phyloP scores from a whole-genome alignment of 148 eudicot species.

The Silene conica region DNA sequence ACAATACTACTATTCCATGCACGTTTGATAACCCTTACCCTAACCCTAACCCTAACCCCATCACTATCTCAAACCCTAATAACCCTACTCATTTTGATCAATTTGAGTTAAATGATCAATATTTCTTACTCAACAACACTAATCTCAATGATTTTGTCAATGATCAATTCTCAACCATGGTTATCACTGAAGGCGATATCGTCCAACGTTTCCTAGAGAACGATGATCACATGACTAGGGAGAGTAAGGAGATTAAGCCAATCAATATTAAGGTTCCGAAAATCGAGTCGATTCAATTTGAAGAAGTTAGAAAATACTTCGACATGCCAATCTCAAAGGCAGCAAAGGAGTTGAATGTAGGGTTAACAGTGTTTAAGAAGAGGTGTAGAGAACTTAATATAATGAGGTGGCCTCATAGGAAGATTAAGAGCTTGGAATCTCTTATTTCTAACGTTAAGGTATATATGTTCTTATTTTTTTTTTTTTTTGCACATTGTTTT shows the following conservation, averaged over 20 bases:
- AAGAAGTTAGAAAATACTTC: slow-evolving; percentile 65
- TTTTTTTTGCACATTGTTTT: too few species aligned
- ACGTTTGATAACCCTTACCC: background rate
- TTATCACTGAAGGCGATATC: background rate
- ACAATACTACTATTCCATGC: background rate
- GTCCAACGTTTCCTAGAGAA: background rate
- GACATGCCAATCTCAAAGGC: slow-evolving; percentile 70
- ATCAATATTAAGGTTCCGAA: background rate
- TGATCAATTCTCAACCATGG: slow-evolving; percentile 9
- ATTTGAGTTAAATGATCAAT: background rate
- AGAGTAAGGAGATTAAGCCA: background rate
- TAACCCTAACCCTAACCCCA: background rate
- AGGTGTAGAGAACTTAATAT: slow-evolving; percentile 58
- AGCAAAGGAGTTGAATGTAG: slow-evolving; percentile 66
- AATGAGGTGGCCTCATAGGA: slow-evolving; percentile 41
- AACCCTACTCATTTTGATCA: background rate
- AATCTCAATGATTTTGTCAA: background rate
- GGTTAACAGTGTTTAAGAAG: slow-evolving; percentile 77
- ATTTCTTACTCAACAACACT: background rate
- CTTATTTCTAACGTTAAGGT: slow-evolving; percentile 20
- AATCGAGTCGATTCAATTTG: slow-evolving; percentile 30
- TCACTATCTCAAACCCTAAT: background rate
- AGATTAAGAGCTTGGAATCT: slow-evolving; percentile 21
- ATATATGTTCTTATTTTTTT: background rate
- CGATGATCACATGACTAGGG: background rate